These are phyloP conservation scores for Neoscytalidium dimidiatum DNA, from an alignment of 2,329 filamentous ascomycete genomes.

Conservation along the genomic window DNA sequence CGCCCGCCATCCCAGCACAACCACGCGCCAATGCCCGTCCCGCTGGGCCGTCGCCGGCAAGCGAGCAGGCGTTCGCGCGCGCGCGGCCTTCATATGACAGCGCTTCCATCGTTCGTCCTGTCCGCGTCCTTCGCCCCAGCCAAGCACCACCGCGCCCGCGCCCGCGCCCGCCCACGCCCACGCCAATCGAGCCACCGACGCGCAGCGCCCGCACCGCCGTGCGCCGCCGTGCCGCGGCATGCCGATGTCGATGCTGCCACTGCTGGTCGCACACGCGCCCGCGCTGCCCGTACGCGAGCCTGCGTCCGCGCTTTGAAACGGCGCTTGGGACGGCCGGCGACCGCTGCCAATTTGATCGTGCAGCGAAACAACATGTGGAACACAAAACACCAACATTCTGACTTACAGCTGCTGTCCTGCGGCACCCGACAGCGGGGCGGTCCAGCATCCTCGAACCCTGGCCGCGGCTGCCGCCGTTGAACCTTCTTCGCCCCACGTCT, in stretches of 20 bases:
- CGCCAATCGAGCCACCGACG: background rate
- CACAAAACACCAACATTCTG: slow-evolving; percentile 7
- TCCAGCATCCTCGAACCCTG: background rate
- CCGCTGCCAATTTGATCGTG: background rate
- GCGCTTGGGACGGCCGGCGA: background rate
- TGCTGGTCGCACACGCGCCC: background rate
- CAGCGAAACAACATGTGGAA: slow-evolving; percentile 4
- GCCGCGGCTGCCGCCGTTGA: slow-evolving; percentile 15
- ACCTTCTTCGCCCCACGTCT: slow-evolving; percentile 10
- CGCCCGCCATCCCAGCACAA: background rate
- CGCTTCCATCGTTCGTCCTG: background rate
- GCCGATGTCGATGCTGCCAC: background rate
- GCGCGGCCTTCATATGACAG: background rate
- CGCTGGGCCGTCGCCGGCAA: background rate
- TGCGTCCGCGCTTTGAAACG: slow-evolving; percentile 14
- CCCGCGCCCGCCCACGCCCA: background rate
- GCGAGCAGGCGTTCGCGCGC: background rate
- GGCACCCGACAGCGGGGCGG: background rate
- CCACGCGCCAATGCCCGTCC: background rate
- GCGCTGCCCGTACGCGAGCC: slow-evolving; percentile 7
- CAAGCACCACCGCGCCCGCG: background rate
- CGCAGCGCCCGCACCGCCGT: background rate
- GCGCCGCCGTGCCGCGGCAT: background rate
- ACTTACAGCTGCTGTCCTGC: background rate
- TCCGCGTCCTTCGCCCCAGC: background rate